Evolutionary conservation across 495 filamentous ascomycete genomes (phyloP), one percentile per base, ranked within the genome.

Genomic region (Rhizodiscina lignyota): DNA sequence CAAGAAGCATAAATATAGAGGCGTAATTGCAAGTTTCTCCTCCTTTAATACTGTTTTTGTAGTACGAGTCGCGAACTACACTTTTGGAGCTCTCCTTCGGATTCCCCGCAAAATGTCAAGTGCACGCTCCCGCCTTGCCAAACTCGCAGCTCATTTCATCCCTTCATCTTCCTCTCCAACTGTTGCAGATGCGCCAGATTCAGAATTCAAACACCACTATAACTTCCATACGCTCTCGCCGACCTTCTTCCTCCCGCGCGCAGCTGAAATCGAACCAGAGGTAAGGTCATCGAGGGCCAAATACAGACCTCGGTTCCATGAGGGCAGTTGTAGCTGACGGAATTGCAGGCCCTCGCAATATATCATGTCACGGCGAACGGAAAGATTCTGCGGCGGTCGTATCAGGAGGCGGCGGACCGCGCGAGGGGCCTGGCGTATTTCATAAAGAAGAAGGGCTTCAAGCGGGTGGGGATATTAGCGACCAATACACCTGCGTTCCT

Each of bases 401-500:
- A 97, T 49, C 52, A 60, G 36, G 79, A 92, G 45, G 66, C 79
- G 28, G 83, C 89, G 12, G 79, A 89, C 44, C 77, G 91, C 5
- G 79, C 89, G 0, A 58, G 78, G 23, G 89, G 91, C 0, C 56
- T 97, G 16, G 85, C 81, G 5, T 96, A 89, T 54, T 96, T 77
- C 52, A 53, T 96, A 34, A 68, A 66, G 30, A 79, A 82, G 49
- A 66, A 77, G 36, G 65, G 64, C 5, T 70, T 67, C 46, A 77
- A 70, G 50, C 68, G 78, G 37, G 66, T 79, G 1, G 89, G 89
- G 4, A 74, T 97, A 26, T 63, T 97, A 3, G 73, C 71, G 16
- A 77, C 91, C 1, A 97, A 97, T 52, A 97, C 89, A 4, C 89
- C 89, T 2, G 89, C 84, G 0, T 94, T 94, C 52, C 60, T 96